A percentile compares a stretch with the other conserved stretches of the same genome.
phyloP scores from a whole-genome alignment of 306 rosid species.

The Acacia acuminata region DNA sequence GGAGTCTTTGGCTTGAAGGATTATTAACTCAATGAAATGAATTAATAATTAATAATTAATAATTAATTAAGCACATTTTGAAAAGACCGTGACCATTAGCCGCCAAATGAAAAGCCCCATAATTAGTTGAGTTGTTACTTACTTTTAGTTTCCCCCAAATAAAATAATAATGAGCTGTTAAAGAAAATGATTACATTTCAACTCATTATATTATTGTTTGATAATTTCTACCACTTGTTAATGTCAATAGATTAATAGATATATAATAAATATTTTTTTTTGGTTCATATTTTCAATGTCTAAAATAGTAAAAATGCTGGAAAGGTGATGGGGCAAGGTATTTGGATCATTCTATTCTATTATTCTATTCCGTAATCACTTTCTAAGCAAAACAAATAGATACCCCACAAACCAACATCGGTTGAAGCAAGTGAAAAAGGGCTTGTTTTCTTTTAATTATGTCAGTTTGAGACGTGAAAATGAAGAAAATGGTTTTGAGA shows the following conservation, averaged over 20 bases:
- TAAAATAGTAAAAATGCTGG: constrained; percentile 20
- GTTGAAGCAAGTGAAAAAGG: no score
- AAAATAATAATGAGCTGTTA: not conserved
- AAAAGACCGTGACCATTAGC: constrained; percentile 40
- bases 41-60: not conserved
- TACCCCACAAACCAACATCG: constrained; percentile 42
- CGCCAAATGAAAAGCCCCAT: constrained; percentile 40
- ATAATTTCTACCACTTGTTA: not conserved
- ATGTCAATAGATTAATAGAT: not conserved
- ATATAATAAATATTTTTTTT: no score
- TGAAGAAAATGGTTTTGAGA: no score
- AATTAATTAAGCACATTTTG: constrained; percentile 28
- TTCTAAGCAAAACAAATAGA: constrained; percentile 66
- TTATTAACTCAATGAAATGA: constrained; percentile 35
- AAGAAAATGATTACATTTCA: not conserved
- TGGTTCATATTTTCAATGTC: not conserved
- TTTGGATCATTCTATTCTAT: constrained; percentile 30
- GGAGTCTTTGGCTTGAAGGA: constrained; percentile 61
- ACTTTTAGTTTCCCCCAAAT: not conserved
- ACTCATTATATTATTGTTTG: not conserved
- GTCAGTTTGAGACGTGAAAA: no score
- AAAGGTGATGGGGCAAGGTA: constrained; percentile 47
- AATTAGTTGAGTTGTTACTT: constrained; percentile 34
- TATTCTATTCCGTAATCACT: constrained; percentile 60
- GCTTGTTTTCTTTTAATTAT: no score